A percentile compares a stretch with the other conserved stretches of the same genome.
Evolutionary conservation across 2,329 filamentous ascomycete genomes (phyloP).

Genomic region (Truncatella angustata): DNA sequence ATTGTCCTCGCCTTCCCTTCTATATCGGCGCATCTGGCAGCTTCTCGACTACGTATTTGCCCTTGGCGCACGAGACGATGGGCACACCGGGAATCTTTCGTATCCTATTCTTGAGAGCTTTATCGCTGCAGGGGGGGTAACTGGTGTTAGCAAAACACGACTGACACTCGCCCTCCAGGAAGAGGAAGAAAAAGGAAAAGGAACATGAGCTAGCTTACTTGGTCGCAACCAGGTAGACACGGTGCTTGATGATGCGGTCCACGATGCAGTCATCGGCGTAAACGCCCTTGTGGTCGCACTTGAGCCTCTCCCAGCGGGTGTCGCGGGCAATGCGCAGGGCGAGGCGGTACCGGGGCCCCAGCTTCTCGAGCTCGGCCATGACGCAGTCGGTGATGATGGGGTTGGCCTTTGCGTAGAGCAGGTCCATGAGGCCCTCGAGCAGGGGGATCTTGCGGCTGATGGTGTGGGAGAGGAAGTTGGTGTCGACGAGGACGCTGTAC

Average conservation of each 20-base stretch:
- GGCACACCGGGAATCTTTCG: slow-evolving; percentile 68
- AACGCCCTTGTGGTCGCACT: slow-evolving; percentile 80
- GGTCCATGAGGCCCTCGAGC: slow-evolving; percentile 73
- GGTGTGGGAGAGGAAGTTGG: slow-evolving; percentile 88
- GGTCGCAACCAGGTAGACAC: slow-evolving; percentile 76
- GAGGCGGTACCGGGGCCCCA: slow-evolving; percentile 84
- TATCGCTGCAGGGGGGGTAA: slow-evolving; percentile 31
- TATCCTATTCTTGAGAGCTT: slow-evolving; percentile 23
- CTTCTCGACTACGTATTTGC: slow-evolving; percentile 88
- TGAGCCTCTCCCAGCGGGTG: slow-evolving; percentile 79
- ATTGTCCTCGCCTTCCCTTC: not conserved
- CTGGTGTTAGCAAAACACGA: not conserved
- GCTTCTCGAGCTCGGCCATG: slow-evolving; percentile 83
- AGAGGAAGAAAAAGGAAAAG: not conserved
- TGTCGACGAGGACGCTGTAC: slow-evolving; percentile 73
- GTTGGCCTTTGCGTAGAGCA: slow-evolving; percentile 85
- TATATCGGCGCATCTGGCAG: slow-evolving; percentile 12
- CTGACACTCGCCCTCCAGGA: too few relatives aligned
- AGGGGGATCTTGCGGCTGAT: slow-evolving; percentile 89
- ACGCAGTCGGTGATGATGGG: slow-evolving; percentile 84
- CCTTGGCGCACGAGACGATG: slow-evolving; percentile 77
- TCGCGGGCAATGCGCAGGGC: slow-evolving; percentile 85
- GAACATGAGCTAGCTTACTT: too few relatives aligned
- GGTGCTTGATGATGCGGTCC: slow-evolving; percentile 65
- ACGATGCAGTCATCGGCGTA: slow-evolving; percentile 84